Base-by-base conservation (phyloP, 768 basidiomycete species). In the Panaeolus papilionaceus region DNA sequence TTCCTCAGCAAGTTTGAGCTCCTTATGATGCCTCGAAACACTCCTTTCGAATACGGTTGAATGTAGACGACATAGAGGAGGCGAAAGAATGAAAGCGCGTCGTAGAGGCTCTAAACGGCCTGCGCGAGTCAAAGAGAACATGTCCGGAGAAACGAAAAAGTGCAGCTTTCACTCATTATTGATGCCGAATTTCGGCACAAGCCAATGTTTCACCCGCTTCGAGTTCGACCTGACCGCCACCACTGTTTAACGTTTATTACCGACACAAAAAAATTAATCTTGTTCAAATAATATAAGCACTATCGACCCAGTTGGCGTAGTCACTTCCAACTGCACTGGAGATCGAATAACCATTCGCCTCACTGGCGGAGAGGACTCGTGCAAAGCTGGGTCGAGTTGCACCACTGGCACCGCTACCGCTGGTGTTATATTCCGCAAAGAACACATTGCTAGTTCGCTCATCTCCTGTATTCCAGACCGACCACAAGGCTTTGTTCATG, bases 281-380 rank as follows among this genome's bases (percentile, higher is more conserved):
- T 8, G 9, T 61, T 67, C 65, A 81, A 62, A 79, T 75, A 26
- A 81, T 63, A 71, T 84, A 84, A 4, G 77, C 66, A 5, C 74
- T 68, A 71, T 86, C 84, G 5, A 86, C 83, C 84, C 85, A 86
- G 38, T 66, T 78, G 10, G 79, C 75, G 68, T 76, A 85, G 69
- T 84, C 82, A 69, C 79, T 80, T 10, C 85, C 84, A 16, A 86
- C 79, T 14, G 83, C 81, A 69, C 80, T 84, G 37, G 82, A 77
- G 42, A 86, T 83, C 10, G 73, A 75, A 67, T 80, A 85, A 12
- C 66, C 62, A 20, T 77, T 73, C 9, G 83, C 83, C 69, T 84
- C 78, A 42, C 72, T 74, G 7, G 76, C 68, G 23, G 76, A 75
- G 18, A 86, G 74, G 9, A 78, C 72, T 0, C 81, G 81, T 0